These are phyloP conservation scores for Coemansia asiatica DNA, from an alignment of 192 early-diverging fungal genomes.

Conservation along the genomic window DNA sequence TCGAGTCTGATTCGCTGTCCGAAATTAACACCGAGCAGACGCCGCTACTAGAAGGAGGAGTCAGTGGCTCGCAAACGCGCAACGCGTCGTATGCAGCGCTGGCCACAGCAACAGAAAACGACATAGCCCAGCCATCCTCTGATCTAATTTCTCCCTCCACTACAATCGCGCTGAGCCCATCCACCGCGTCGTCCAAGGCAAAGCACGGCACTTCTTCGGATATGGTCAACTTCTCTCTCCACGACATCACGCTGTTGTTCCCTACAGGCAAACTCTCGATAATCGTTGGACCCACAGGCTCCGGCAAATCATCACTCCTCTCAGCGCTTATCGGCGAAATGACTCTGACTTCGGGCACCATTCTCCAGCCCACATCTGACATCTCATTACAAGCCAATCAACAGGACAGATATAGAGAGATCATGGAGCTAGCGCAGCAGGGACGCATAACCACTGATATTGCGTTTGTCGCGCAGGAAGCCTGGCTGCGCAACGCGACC, in stretches of 20 bases:
- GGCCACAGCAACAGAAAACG: background rate
- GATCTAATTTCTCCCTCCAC: background rate
- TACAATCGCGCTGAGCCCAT: background rate
- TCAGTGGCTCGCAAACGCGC: constrained; percentile 1
- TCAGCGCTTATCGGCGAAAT: constrained; percentile 85
- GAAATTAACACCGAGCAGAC: constrained; percentile 10
- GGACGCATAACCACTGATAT: constrained; percentile 58
- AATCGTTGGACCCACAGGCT: constrained; percentile 82
- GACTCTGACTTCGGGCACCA: constrained; percentile 34
- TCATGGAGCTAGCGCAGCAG: constrained; percentile 36
- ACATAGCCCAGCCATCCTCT: too few relatives aligned
- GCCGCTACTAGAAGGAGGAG: constrained; percentile 16
- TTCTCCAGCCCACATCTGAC: constrained; percentile 38
- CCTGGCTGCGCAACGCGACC: constrained; percentile 73
- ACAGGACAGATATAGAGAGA: constrained; percentile 17
- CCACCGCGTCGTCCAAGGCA: constrained; percentile 7
- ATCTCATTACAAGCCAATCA: background rate
- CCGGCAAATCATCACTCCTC: constrained; percentile 86
- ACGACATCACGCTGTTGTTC: constrained; percentile 67
- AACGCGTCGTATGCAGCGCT: constrained; percentile 3
- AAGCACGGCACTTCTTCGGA: background rate
- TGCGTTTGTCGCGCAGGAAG: constrained; percentile 86
- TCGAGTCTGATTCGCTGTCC: background rate
- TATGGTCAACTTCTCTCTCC: constrained; percentile 57
- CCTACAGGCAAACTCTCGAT: constrained; percentile 69